Base-by-base conservation (phyloP, 2,329 filamentous ascomycete genomes). In the Diplocarpon mali region DNA sequence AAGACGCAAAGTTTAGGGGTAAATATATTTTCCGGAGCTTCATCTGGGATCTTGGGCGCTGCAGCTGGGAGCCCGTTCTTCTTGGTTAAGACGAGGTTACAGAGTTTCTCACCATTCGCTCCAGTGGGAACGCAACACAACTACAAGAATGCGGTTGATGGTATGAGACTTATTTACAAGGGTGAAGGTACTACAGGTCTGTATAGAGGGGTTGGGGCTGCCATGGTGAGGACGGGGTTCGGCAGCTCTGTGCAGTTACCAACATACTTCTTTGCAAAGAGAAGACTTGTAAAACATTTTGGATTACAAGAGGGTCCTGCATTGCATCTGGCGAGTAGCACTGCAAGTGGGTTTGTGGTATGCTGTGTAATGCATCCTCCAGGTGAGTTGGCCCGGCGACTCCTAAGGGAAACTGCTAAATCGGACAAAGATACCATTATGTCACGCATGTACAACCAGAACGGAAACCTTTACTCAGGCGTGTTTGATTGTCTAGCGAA, bases 361-460 rank as follows among this genome's bases (percentile, higher is more conserved):
- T 98, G 92, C 69, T 86, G 85, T 57, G 81, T 96, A 52, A 98
- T 98, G 92, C 92, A 98, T 61, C 92, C 92, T 43, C 92, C 92
- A 60, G 84, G 83, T 87, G 67, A 62, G 74, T 39, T 34, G 14
- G n/a, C 9, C 1, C 29, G 27, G 32, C 11, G 14, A 40, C 0
- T 10, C n/a, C 31, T n/a, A 24, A 15, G 28, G 20, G 4, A 44
- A 36, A 28, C 46, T 53, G 38, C 20, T 24, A 57, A 44, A 39
- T 16, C 15, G 17, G 35, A 15, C 35, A 20, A 49, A 76, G 92
- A 98, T 64, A 98, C 92, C 5, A 85, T 98, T 67, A 98, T 98
- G 92, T 92, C 87, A 50, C 83, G 92, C 51, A 82, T 98, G 72
- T 98, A 98, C 72, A 98, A 98, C 70, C 92, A 98, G 65, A 94